Conservation (phyloP, 495 filamentous ascomycete species). For the Neurospora africana region DNA sequence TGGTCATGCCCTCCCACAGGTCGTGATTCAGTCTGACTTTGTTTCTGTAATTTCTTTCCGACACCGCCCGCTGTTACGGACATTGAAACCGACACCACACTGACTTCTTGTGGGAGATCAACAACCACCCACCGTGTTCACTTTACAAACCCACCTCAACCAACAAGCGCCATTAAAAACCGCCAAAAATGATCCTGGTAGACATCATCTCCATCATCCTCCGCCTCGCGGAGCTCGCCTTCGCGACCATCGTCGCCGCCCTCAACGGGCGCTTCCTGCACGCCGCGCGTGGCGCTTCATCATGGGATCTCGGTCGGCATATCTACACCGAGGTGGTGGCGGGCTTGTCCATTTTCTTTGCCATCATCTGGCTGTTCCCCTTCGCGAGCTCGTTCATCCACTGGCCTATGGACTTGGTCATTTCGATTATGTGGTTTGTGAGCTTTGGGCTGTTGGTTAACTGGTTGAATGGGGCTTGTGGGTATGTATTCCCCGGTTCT, state of each 20-base stretch:
- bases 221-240: slow-evolving; percentile 36
- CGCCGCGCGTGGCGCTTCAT: slow-evolving; percentile 13
- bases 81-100: not conserved
- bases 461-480: slow-evolving; percentile 40
- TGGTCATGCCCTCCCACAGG: not conserved
- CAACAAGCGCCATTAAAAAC: not conserved
- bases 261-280: slow-evolving; percentile 37
- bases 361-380: slow-evolving; percentile 39
- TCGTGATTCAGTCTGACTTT: not conserved
- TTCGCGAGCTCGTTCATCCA: slow-evolving; percentile 34
- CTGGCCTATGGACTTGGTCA: slow-evolving; percentile 45
- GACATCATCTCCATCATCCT: slow-evolving; percentile 33
- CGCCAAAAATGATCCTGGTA: slow-evolving; percentile 26
- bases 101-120: not conserved
- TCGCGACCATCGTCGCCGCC: slow-evolving; percentile 37
- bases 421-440: slow-evolving; percentile 53
- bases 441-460: slow-evolving; percentile 54
- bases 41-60: not conserved
- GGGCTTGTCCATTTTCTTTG: slow-evolving; percentile 33
- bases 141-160: not conserved
- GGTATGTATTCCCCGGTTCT: slow-evolving; percentile 46
- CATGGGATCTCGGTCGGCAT: slow-evolving; percentile 32
- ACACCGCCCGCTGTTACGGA: not conserved
- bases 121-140: not conserved
- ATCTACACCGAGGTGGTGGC: slow-evolving; percentile 41